Base-by-base conservation (phyloP, 2,329 filamentous ascomycete species). In the Sarocladium oryzae region DNA sequence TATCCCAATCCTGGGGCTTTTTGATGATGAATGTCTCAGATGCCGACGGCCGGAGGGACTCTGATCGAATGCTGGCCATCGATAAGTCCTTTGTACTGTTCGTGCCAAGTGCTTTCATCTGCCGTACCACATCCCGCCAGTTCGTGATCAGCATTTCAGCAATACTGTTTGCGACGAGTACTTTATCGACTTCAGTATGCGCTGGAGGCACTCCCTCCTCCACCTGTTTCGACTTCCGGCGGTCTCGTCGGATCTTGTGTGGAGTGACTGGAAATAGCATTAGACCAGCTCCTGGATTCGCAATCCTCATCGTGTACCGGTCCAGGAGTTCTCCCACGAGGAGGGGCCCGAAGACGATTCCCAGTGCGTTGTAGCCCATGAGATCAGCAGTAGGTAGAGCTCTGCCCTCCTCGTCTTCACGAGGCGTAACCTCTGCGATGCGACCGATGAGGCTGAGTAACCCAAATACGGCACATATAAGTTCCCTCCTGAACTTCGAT, bases 381-480 rank as follows among this genome's bases (percentile, higher is more conserved):
- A 82, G 59, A 53, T 84, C 80, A 7, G 71, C 69, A 2, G 77
- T 79, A 1, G 78, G 75, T 10, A 82, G 65, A 2, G 78, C 74
- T 33, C 69, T 67, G 4, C 78, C 76, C 10, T 68, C 65, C 16
- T 71, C 70, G 54, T 81, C 75, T 59, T 82, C 76, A 23, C 75
- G 69, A 4, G 73, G 71, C 0, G 74, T 66, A 30, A 68, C 71
- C 60, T 86, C 79, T 2, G 81, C 78, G 4, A 73, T 68, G 23
- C 77, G 69, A 2, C 81, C 83, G 51, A 87, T 74, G 33, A 84
- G 69, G 50, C 76, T 81, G 10, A 86, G 68, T 11, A 87, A 68
- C 0, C 83, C 84, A 60, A 87, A 83, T 0, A 87, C 81, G 4
- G 81, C 79, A 55, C 79, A 85, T 38, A 87, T 82, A 3, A 87